A percentile compares a stretch with the other conserved stretches of the same genome.
Evolutionary conservation across 305 asterid species (phyloP).

Genomic region (Plantago coronopus): DNA sequence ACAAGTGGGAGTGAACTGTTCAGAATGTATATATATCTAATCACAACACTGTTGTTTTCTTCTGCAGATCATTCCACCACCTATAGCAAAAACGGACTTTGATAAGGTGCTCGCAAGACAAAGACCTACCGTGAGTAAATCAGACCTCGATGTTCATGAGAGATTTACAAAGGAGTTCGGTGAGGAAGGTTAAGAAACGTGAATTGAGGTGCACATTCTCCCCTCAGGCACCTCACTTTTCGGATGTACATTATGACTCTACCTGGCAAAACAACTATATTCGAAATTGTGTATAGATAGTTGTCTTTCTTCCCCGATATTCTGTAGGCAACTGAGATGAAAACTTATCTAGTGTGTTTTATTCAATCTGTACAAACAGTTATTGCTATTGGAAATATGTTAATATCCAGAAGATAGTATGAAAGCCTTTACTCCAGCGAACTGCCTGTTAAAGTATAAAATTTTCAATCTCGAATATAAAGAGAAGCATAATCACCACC

Average conservation of each 20-base stretch:
- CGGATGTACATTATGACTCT: background rate
- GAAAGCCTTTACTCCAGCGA: too few species aligned
- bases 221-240: background rate
- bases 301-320: too few species aligned
- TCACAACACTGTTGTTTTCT: background rate
- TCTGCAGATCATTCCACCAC: slow-evolving; percentile 37
- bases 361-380: background rate
- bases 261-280: too few species aligned
- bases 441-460: too few species aligned
- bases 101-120: slow-evolving; percentile 40
- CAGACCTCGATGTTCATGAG: slow-evolving; percentile 38
- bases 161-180: slow-evolving; percentile 41
- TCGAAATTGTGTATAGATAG: background rate
- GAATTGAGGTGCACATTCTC: background rate
- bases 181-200: slow-evolving; percentile 36
- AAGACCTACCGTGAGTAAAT: slow-evolving; percentile 33
- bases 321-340: too few species aligned
- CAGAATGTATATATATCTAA: background rate
- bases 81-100: slow-evolving; percentile 34
- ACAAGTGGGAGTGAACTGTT: too few species aligned
- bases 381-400: too few species aligned
- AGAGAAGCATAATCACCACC: too few species aligned
- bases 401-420: too few species aligned
- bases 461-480: too few species aligned
- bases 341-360: slow-evolving; percentile 5